A percentile compares a stretch with the other conserved stretches of the same genome.
Conservation (phyloP, 2,329 filamentous ascomycete species). For the Aureobasidium sp. region DNA sequence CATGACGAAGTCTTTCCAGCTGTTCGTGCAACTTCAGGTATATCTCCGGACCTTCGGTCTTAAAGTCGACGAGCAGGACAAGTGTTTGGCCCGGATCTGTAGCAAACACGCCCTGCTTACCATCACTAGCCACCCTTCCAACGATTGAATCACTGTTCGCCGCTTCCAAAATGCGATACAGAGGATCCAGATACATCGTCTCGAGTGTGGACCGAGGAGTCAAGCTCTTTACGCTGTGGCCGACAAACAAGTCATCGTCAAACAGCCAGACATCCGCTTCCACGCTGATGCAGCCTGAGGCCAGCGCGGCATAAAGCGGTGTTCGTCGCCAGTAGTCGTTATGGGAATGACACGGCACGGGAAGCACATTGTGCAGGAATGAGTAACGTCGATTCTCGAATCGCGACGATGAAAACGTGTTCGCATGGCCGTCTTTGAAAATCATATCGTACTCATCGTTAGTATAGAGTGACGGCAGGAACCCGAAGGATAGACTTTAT, state of each 20-base stretch:
- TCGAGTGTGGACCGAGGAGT: conserved; percentile 42
- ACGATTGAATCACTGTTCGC: not conserved
- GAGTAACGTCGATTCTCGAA: not conserved
- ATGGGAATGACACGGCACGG: conserved; percentile 49
- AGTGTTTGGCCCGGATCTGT: conserved; percentile 42
- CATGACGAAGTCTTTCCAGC: conserved; percentile 42
- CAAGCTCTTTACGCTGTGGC: conserved; percentile 44
- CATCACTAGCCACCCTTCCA: not conserved
- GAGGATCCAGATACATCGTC: conserved; percentile 47
- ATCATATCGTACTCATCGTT: not conserved
- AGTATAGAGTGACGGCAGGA: not conserved
- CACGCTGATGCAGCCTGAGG: conserved; percentile 48
- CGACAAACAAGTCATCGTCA: conserved; percentile 46
- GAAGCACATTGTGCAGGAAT: not conserved
- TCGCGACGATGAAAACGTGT: not conserved
- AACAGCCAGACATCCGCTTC: conserved; percentile 52
- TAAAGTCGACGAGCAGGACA: conserved; percentile 48
- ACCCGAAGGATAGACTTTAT: not conserved
- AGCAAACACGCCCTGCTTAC: conserved; percentile 44
- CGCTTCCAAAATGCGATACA: conserved; percentile 22
- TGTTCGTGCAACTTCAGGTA: conserved; percentile 28
- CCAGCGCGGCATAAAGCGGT: conserved; percentile 49
- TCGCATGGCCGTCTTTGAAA: conserved; percentile 22
- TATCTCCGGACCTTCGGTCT: conserved; percentile 31
- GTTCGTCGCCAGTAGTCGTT: conserved; percentile 54